A percentile compares a stretch with the other conserved stretches of the same genome.
These are phyloP conservation scores for Euclidium syriacum DNA, from an alignment of 345 rosid genomes.

Conservation along the genomic window DNA sequence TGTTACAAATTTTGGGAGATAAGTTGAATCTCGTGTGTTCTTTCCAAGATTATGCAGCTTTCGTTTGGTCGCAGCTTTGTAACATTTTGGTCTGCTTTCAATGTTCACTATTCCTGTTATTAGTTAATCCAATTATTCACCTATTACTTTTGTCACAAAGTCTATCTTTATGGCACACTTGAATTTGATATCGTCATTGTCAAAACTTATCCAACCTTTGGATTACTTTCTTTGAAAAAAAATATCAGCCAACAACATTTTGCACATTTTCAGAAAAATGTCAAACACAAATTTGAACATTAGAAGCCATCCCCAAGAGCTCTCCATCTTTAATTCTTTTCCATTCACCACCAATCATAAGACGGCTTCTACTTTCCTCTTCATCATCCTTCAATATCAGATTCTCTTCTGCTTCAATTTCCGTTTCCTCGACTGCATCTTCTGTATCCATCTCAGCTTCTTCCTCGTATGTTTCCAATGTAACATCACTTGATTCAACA, in stretches of 20 bases:
- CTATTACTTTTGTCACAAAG: background rate
- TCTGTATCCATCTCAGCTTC: slow-evolving; percentile 30
- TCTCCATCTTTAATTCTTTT: slow-evolving; percentile 44
- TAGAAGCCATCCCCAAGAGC: slow-evolving; percentile 37
- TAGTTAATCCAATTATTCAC: too few species aligned
- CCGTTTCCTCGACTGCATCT: slow-evolving; percentile 21
- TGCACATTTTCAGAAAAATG: background rate
- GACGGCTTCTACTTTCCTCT: slow-evolving; percentile 33
- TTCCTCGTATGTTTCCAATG: background rate
- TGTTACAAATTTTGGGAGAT: too few species aligned
- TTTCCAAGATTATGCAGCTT: too few species aligned
- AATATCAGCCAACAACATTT: background rate
- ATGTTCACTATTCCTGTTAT: too few species aligned
- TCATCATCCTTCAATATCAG: background rate
- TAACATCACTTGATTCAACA: background rate
- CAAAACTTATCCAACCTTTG: background rate
- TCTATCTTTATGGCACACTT: background rate
- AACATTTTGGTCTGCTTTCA: too few species aligned
- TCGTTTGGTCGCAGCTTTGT: too few species aligned
- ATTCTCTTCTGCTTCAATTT: slow-evolving; percentile 24
- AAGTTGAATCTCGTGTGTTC: too few species aligned
- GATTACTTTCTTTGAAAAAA: background rate
- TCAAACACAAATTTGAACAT: slow-evolving; percentile 40
- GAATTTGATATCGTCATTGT: background rate
- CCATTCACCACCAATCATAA: slow-evolving; percentile 54